Conservation (phyloP, 495 filamentous ascomycete species). For the Penicillium mononematosum region DNA sequence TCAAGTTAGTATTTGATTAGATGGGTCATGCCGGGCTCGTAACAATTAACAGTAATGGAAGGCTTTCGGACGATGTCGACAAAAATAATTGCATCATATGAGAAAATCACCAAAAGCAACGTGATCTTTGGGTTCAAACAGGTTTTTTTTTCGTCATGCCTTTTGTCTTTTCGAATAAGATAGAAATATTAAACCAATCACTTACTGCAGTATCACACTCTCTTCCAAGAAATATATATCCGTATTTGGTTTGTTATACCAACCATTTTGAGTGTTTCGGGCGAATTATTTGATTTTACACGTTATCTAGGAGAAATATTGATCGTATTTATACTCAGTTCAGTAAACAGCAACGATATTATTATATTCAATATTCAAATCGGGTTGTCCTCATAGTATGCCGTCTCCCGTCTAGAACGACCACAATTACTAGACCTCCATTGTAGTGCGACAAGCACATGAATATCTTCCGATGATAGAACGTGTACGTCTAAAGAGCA, state of each 20-base stretch:
- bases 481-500: neutral
- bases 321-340: neutral
- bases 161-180: neutral
- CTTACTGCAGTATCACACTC: neutral
- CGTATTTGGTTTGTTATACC: neutral
- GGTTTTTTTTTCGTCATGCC: conserved; percentile 21
- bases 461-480: neutral
- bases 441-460: neutral
- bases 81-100: conserved; percentile 17
- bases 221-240: neutral
- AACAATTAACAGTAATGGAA: neutral
- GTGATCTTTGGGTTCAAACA: conserved; percentile 17
- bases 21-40: neutral
- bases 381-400: neutral
- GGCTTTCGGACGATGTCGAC: conserved; percentile 27
- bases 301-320: neutral
- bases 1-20: neutral
- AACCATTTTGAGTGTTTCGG: neutral
- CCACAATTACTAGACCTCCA: neutral
- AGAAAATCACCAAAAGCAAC: conserved; percentile 8
- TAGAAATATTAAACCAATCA: neutral
- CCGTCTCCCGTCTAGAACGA: neutral
- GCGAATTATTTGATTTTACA: neutral
- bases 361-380: neutral
- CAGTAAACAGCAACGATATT: neutral